Percentiles rank a stretch among this genome's conserved stretches.
Evolutionary conservation across 768 basidiomycete genomes (phyloP).

Genomic region (Amanita polypyramis): DNA sequence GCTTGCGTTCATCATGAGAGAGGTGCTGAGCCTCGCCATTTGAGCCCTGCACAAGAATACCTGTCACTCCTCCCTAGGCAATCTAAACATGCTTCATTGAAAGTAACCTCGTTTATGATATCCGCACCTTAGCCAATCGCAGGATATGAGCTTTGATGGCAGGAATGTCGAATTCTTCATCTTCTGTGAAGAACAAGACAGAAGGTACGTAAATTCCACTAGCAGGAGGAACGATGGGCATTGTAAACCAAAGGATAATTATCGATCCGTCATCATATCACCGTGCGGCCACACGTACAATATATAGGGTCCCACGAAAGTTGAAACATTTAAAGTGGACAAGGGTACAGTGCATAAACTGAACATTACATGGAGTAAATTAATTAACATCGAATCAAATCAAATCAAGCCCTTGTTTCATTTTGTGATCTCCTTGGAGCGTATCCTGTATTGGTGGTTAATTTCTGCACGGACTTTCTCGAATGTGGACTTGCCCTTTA

Average conservation of each 20-base stretch:
- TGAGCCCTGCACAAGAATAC: slow-evolving; percentile 63
- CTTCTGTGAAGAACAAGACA: slow-evolving; percentile 58
- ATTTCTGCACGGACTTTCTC: not conserved
- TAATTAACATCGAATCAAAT: not conserved
- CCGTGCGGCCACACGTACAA: no score
- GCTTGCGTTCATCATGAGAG: slow-evolving; percentile 60
- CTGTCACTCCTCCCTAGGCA: slow-evolving; percentile 58
- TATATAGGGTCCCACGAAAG: not conserved
- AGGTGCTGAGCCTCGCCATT: slow-evolving; percentile 74
- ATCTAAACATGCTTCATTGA: slow-evolving; percentile 8
- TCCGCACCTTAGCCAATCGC: slow-evolving; percentile 59
- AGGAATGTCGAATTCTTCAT: slow-evolving; percentile 60
- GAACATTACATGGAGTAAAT: not conserved
- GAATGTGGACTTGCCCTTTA: slow-evolving; percentile 20
- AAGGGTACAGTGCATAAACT: no score
- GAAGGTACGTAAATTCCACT: slow-evolving; percentile 71
- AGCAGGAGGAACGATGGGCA: slow-evolving; percentile 40
- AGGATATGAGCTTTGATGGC: slow-evolving; percentile 63
- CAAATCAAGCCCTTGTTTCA: not conserved
- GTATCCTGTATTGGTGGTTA: not conserved
- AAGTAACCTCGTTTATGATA: slow-evolving; percentile 12
- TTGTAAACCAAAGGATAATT: slow-evolving; percentile 3
- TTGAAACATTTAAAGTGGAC: not conserved
- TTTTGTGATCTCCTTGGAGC: slow-evolving; percentile 11
- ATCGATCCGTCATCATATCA: not conserved